These are phyloP conservation scores for Casuarina cunninghamiana DNA, from an alignment of 306 rosid genomes.

Conservation along the genomic window DNA sequence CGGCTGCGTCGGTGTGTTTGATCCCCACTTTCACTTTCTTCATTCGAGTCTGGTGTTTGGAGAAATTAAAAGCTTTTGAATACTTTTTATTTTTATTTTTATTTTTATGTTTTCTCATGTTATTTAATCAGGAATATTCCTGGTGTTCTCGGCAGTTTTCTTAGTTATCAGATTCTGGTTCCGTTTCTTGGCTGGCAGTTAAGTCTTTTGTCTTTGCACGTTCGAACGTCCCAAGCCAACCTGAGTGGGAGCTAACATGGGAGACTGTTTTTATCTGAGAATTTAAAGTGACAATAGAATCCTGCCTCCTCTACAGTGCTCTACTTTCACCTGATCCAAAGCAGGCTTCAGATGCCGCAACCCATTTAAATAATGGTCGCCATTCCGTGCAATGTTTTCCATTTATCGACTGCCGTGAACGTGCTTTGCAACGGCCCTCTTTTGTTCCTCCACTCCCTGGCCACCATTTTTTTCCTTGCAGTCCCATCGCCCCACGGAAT, in stretches of 20 bases:
- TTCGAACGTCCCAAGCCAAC: slow-evolving; percentile 29
- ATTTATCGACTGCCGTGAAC: slow-evolving; percentile 11
- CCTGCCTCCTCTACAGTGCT: slow-evolving; percentile 28
- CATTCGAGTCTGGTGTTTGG: not conserved
- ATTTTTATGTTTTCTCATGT: slow-evolving; percentile 1
- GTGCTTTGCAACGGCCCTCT: slow-evolving; percentile 11
- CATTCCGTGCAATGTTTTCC: not conserved
- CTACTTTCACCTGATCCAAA: slow-evolving; percentile 21
- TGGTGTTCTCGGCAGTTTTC: slow-evolving; percentile 39
- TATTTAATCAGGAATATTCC: slow-evolving; percentile 36
- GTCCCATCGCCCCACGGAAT: not conserved
- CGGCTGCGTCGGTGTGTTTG: not conserved
- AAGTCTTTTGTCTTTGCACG: slow-evolving; percentile 13
- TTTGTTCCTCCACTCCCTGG: slow-evolving; percentile 10
- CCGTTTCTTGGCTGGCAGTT: slow-evolving; percentile 48
- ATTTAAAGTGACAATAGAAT: slow-evolving; percentile 33
- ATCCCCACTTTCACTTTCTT: not conserved
- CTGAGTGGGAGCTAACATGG: slow-evolving; percentile 68
- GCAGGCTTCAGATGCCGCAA: slow-evolving; percentile 61
- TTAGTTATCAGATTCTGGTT: slow-evolving; percentile 38
- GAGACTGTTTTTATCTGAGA: slow-evolving; percentile 26
- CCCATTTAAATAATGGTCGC: not conserved
- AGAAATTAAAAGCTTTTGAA: not conserved
- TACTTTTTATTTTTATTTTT: not conserved
- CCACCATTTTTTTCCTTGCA: not conserved